phyloP scores from a whole-genome alignment of 257 asterid genomes.

The Plantago elongata region DNA sequence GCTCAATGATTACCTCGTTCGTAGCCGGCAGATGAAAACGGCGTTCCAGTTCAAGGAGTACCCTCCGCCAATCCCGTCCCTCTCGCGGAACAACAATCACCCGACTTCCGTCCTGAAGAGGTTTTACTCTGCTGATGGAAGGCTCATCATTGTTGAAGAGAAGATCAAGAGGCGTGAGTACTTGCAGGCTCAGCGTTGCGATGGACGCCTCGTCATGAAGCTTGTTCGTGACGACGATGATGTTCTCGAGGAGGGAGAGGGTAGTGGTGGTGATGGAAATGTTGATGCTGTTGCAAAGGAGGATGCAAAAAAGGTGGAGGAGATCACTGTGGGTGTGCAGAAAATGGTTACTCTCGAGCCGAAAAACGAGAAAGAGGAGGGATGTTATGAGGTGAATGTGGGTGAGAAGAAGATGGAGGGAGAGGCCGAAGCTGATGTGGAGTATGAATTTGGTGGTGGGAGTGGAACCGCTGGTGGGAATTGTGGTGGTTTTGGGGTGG shows the following conservation, averaged over 20 bases:
- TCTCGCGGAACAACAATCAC: slow-evolving; percentile 27
- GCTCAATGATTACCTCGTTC: not conserved
- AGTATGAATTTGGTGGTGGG: not conserved
- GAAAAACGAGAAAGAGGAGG: not conserved
- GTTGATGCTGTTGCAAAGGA: too few species aligned
- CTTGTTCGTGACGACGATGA: slow-evolving; percentile 27
- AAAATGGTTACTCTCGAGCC: too few species aligned
- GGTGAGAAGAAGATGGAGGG: not conserved
- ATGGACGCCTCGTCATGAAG: slow-evolving; percentile 51
- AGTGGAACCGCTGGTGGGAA: too few species aligned
- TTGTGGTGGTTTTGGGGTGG: slow-evolving; percentile 1
- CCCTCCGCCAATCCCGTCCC: slow-evolving; percentile 55
- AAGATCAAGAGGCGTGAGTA: slow-evolving; percentile 37
- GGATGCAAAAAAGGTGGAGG: not conserved
- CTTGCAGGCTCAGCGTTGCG: slow-evolving; percentile 38
- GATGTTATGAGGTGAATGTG: not conserved
- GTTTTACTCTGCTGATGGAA: slow-evolving; percentile 40
- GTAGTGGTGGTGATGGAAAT: not conserved
- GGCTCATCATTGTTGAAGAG: slow-evolving; percentile 52
- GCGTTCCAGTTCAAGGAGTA: slow-evolving; percentile 22
- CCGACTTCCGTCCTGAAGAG: slow-evolving; percentile 38
- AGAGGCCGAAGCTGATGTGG: not conserved
- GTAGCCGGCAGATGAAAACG: not conserved
- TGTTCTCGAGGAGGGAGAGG: not conserved
- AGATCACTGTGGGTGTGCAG: too few species aligned